phyloP scores from a whole-genome alignment of 768 basidiomycete genomes.

The Galerina marginata region DNA sequence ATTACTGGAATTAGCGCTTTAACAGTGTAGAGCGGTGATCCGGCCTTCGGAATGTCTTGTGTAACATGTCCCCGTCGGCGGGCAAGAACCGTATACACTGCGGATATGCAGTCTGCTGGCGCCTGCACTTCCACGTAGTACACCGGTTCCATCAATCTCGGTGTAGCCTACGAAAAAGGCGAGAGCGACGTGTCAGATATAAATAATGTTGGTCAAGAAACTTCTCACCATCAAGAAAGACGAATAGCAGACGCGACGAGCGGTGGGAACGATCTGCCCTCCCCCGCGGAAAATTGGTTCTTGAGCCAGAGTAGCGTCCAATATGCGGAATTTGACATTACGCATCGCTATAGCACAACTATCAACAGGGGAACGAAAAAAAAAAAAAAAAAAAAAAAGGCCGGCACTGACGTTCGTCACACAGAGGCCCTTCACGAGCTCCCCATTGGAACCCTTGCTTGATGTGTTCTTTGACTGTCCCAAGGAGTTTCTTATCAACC shows the following conservation, averaged over 20 bases:
- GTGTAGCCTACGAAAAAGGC: slow-evolving; percentile 71
- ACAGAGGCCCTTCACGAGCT: slow-evolving; percentile 94
- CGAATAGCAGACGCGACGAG: slow-evolving; percentile 98
- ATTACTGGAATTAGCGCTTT: slow-evolving; percentile 98
- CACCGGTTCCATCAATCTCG: slow-evolving; percentile 94
- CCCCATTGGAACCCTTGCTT: slow-evolving; percentile 99
- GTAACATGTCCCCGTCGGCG: slow-evolving; percentile 99
- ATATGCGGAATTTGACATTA: slow-evolving; percentile 95
- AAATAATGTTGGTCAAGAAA: slow-evolving; percentile 10
- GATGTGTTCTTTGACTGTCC: slow-evolving; percentile 90
- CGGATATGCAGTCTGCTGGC: slow-evolving; percentile 97
- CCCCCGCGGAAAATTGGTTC: slow-evolving; percentile 98
- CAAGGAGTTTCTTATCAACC: slow-evolving; percentile 93
- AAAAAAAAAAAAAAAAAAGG: neutral
- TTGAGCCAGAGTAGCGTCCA: slow-evolving; percentile 90
- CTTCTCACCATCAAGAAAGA: slow-evolving; percentile 93
- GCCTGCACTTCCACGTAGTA: slow-evolving; percentile 99
- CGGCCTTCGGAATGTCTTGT: slow-evolving; percentile 96
- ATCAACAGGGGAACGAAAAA: neutral
- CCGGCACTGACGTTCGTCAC: slow-evolving; percentile 92
- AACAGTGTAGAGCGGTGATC: slow-evolving; percentile 96
- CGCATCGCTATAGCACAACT: slow-evolving; percentile 78
- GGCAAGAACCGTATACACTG: slow-evolving; percentile 98
- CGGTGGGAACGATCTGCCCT: slow-evolving; percentile 98
- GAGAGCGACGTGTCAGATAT: slow-evolving; percentile 18